Conservation (phyloP, 1,139 yeast genomes). For the Sporopachydermia cereana region DNA sequence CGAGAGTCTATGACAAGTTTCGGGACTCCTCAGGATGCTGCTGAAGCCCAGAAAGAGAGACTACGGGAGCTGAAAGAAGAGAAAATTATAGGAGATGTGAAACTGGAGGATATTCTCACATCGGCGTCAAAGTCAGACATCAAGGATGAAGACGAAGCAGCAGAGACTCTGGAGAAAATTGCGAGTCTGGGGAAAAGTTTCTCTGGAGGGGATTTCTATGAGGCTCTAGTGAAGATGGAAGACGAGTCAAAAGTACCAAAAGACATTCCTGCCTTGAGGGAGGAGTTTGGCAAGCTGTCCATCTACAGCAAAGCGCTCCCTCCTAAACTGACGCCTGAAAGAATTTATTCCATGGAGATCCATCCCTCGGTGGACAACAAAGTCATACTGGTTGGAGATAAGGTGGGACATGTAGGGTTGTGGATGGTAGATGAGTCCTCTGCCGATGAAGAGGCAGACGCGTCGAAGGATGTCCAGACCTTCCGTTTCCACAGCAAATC, state of each 20-base stretch:
- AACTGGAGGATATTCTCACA: conserved; percentile 43
- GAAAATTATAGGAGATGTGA: conserved; percentile 51
- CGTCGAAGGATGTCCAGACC: conserved; percentile 31
- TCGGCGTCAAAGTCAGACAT: conserved; percentile 16
- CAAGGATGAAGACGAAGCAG: conserved; percentile 14
- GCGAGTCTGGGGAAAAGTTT: conserved; percentile 37
- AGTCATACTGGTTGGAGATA: conserved; percentile 77
- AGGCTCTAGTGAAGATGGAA: conserved; percentile 29
- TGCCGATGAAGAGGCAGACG: conserved; percentile 26
- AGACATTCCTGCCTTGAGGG: conserved; percentile 34
- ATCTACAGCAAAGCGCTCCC: conserved; percentile 52
- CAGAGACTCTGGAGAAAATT: conserved; percentile 16
- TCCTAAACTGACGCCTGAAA: conserved; percentile 53
- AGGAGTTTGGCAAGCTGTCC: conserved; percentile 38
- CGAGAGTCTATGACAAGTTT: not conserved
- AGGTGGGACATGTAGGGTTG: conserved; percentile 72
- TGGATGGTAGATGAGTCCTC: conserved; percentile 56
- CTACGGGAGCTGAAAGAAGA: conserved; percentile 39
- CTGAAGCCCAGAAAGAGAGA: conserved; percentile 19
- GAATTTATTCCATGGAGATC: conserved; percentile 63
- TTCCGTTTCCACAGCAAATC: conserved; percentile 70
- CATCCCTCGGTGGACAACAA: conserved; percentile 62
- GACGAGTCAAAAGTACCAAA: conserved; percentile 20
- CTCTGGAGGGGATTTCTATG: conserved; percentile 74
- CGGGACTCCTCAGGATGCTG: not conserved